Evolutionary conservation across 2,329 filamentous ascomycete genomes (phyloP), one percentile per base, ranked within the genome.

Genomic region (Arthroderma sp.): DNA sequence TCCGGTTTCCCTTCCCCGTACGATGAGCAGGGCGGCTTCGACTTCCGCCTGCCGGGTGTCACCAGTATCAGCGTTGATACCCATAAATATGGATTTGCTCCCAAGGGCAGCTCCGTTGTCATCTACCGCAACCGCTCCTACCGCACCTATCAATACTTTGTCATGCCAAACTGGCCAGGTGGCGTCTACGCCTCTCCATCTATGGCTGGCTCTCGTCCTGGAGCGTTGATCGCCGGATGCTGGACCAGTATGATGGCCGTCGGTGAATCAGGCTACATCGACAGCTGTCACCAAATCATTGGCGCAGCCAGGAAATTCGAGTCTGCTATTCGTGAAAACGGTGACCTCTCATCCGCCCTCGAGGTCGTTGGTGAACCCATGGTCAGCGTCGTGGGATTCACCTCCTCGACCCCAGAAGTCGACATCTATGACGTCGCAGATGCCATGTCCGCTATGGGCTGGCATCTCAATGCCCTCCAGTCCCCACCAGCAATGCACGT

Each of bases 31-130:
- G 83, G 86, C 64, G 84, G 83, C 4, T 97, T 97, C 68, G 93
- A 98, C 72, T 98, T 98, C 81, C 84, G 87, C 57, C 83, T 94
- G 59, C 89, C 88, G 64, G 93, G 93, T 65, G 93, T 98, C 38
- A 96, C 91, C 2, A 91, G 86, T 71, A 97, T 98, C 71, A 90
- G 85, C 63, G 94, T 91, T 71, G 93, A 98, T 71, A 98, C 93
- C 2, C 93, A 98, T 80, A 98, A 98, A 73, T 98, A 98, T 70
- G 93, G 93, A 38, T 98, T 98, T 69, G 93, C 93, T 0, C 93
- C 93, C 56, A 98, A 98, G 76, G 93, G 93, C 64, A 98, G 95
- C 79, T 93, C 87, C 55, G 93, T 90, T 1, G 80, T 95, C 13
- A 79, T 98, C 43, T 98, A 98, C 79, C 88, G 93, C 65, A 87